Evolutionary conservation across 306 rosid species (phyloP).

Genomic region (Corylus americana): DNA sequence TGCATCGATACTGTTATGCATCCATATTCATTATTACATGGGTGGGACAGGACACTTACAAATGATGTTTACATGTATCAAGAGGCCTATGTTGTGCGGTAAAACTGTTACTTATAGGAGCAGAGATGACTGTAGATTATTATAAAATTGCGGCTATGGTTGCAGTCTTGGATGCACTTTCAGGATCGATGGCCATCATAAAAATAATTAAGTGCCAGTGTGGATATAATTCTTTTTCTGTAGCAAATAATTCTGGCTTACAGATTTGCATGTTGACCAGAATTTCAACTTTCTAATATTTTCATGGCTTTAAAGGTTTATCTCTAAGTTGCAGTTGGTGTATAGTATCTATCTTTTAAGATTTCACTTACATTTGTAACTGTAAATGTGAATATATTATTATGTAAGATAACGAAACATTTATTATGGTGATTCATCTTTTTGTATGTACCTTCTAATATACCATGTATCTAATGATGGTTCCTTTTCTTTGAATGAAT

Average conservation of each 20-base stretch:
- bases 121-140: neutral
- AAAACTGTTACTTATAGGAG: neutral
- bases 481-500: conserved; percentile 17
- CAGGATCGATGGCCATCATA: neutral
- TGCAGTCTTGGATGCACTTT: neutral
- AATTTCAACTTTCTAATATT: neutral
- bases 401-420: neutral
- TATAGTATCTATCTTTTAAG: neutral
- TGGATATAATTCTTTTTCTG: neutral
- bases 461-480: conserved; percentile 13
- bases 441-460: conserved; percentile 6
- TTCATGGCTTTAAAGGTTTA: neutral
- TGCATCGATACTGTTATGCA: neutral
- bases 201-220: neutral
- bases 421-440: neutral
- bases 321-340: conserved; percentile 3
- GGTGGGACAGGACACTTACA: neutral
- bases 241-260: neutral
- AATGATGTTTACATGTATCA: neutral
- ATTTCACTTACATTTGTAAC: neutral
- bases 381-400: neutral
- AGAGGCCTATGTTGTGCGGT: neutral
- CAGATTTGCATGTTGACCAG: neutral
- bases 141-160: neutral
- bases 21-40: neutral